Conservation (phyloP, 176 grass and related monocot species). For the Rhynchospora tenuis region DNA sequence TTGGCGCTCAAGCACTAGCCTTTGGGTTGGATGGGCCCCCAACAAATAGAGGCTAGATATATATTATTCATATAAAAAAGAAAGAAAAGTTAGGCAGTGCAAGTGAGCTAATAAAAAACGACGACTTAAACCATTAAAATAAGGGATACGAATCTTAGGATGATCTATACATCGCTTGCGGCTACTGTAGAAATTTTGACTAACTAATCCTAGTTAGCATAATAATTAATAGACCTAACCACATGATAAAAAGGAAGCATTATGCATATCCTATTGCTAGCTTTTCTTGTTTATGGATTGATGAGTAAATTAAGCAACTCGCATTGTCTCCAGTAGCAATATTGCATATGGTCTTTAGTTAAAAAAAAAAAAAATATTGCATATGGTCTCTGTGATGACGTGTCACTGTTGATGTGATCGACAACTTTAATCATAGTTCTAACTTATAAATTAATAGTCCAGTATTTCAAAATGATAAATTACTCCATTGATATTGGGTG, state of each 20-base stretch:
- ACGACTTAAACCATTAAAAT: conserved; percentile 28
- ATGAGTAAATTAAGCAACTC: background rate
- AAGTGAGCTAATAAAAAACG: conserved; percentile 24
- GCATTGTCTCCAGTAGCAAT: background rate
- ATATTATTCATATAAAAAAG: background rate
- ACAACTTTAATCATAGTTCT: background rate
- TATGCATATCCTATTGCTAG: background rate
- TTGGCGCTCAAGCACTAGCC: background rate
- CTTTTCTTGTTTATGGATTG: background rate
- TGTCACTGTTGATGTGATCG: background rate
- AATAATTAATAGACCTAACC: background rate
- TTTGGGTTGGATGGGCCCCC: background rate
- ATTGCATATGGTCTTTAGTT: background rate
- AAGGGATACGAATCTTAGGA: conserved; percentile 94
- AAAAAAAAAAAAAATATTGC: no score
- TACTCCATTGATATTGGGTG: background rate
- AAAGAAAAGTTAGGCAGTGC: background rate
- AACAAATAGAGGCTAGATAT: background rate
- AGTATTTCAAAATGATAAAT: background rate
- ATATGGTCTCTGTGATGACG: background rate
- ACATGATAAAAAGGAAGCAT: conserved; percentile 3
- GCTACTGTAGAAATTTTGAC: conserved; percentile 68
- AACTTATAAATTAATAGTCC: no score
- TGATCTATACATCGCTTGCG: conserved; percentile 49
- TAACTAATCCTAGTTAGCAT: conserved; percentile 36